Conservation (phyloP, 2,329 filamentous ascomycete genomes). For the Neofusicoccum kwambonambiense region DNA sequence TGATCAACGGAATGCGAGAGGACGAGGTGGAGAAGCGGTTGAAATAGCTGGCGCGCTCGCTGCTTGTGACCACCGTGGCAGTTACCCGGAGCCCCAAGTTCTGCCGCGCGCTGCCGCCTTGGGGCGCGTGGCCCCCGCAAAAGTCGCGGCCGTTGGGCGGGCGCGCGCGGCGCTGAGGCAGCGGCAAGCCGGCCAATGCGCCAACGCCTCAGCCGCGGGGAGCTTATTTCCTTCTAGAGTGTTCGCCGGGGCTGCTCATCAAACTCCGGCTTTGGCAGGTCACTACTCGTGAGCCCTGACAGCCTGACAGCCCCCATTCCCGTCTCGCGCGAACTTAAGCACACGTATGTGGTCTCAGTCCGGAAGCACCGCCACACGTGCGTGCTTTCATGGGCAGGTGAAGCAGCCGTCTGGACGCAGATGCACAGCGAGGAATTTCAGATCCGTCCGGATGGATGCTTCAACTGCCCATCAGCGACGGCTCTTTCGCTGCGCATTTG, state of each 20-base stretch:
- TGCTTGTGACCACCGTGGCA: constrained; percentile 14
- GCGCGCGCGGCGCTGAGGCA: neutral
- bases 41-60: constrained; percentile 11
- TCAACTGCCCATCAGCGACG: too few relatives aligned
- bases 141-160: neutral
- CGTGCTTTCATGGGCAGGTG: too few relatives aligned
- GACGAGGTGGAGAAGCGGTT: constrained; percentile 16
- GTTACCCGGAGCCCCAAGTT: constrained; percentile 4
- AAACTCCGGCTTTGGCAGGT: neutral
- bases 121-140: neutral
- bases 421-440: too few relatives aligned
- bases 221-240: constrained; percentile 15
- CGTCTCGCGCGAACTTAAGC: neutral
- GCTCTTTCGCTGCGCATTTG: too few relatives aligned
- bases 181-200: constrained; percentile 7
- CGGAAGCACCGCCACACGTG: too few relatives aligned
- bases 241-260: constrained; percentile 6
- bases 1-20: constrained; percentile 2
- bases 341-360: too few relatives aligned
- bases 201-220: constrained; percentile 2
- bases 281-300: too few relatives aligned
- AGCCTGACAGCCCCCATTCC: neutral
- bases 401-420: too few relatives aligned
- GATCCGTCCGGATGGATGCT: too few relatives aligned
- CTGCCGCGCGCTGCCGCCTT: constrained; percentile 1